Evolutionary conservation across 176 grass and related monocot genomes (phyloP).

Genomic region (Lolium multiflorum): DNA sequence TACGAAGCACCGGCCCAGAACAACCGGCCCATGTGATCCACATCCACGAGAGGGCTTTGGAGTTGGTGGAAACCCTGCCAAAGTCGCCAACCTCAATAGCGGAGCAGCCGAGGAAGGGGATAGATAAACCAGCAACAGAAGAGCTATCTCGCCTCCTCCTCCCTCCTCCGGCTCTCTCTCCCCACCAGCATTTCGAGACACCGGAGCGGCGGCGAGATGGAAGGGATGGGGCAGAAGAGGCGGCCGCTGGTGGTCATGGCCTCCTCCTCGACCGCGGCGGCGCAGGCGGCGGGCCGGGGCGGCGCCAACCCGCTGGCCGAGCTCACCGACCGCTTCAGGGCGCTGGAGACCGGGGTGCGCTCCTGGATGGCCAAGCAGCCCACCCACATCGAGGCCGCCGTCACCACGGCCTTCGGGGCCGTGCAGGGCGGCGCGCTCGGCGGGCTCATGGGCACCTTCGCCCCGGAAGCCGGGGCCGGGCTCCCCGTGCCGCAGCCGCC

Average conservation of each 20-base stretch:
- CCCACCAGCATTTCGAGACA: not conserved
- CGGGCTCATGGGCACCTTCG: constrained; percentile 76
- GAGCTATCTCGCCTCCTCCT: not conserved
- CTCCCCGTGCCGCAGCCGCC: constrained; percentile 49
- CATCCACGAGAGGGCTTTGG: constrained; percentile 25
- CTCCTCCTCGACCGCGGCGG: constrained; percentile 38
- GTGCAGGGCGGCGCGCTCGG: constrained; percentile 84
- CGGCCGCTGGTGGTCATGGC: constrained; percentile 56
- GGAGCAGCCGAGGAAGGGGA: constrained; percentile 45
- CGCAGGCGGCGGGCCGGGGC: constrained; percentile 36
- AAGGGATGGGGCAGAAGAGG: constrained; percentile 47
- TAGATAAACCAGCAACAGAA: constrained; percentile 31
- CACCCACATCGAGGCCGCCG: constrained; percentile 72
- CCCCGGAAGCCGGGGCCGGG: constrained; percentile 51
- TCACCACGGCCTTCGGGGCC: constrained; percentile 68
- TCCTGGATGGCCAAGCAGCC: constrained; percentile 80
- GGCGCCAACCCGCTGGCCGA: constrained; percentile 68
- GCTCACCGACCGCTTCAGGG: constrained; percentile 53
- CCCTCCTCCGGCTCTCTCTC: not conserved
- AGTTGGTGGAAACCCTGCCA: constrained; percentile 27
- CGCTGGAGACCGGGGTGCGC: constrained; percentile 67
- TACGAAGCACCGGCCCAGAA: not conserved
- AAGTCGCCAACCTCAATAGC: not conserved
- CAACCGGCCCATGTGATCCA: constrained; percentile 42
- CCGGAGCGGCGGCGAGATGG: constrained; percentile 32